Percentiles rank a stretch among this genome's conserved stretches.
Conservation (phyloP, 1,284 basidiomycete genomes). For the Filobasidium uniguttulatum region DNA sequence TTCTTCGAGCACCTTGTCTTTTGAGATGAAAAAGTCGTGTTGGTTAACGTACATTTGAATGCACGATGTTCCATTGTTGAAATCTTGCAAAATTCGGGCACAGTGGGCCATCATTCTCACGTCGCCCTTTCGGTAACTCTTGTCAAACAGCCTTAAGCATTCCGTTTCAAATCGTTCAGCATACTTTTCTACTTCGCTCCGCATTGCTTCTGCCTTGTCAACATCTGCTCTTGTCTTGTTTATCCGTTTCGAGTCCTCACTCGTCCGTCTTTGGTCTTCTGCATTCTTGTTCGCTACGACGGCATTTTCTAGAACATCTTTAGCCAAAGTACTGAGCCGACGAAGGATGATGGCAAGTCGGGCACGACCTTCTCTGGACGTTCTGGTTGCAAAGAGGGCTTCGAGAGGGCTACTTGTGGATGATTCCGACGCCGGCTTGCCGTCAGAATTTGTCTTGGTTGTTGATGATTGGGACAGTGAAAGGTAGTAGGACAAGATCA, state of each 20-base stretch:
- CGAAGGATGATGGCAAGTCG: slow-evolving; percentile 83
- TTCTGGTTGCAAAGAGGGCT: slow-evolving; percentile 44
- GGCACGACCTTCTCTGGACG: slow-evolving; percentile 58
- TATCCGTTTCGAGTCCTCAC: slow-evolving; percentile 9
- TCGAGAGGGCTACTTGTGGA: slow-evolving; percentile 25
- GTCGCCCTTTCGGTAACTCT: slow-evolving; percentile 87
- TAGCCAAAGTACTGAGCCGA: slow-evolving; percentile 73
- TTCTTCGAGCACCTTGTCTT: slow-evolving; percentile 48
- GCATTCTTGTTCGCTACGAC: slow-evolving; percentile 18
- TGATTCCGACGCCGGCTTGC: slow-evolving; percentile 18
- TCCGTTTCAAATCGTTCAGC: slow-evolving; percentile 99
- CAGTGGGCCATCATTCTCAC: slow-evolving; percentile 99
- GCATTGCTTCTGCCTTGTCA: slow-evolving; percentile 33
- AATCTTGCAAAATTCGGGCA: slow-evolving; percentile 89
- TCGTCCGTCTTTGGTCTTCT: slow-evolving; percentile 16
- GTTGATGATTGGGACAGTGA: slow-evolving; percentile 80
- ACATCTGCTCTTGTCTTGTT: slow-evolving; percentile 24
- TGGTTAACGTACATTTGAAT: slow-evolving; percentile 99
- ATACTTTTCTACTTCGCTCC: slow-evolving; percentile 71
- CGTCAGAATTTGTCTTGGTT: slow-evolving; percentile 57
- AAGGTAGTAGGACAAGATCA: slow-evolving; percentile 91
- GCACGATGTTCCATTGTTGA: slow-evolving; percentile 93
- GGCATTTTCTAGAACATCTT: slow-evolving; percentile 46
- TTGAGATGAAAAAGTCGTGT: slow-evolving; percentile 94
- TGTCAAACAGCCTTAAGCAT: slow-evolving; percentile 89